Conservation (phyloP, 441 rosid genomes). For the Populus trichocarpa region DNA sequence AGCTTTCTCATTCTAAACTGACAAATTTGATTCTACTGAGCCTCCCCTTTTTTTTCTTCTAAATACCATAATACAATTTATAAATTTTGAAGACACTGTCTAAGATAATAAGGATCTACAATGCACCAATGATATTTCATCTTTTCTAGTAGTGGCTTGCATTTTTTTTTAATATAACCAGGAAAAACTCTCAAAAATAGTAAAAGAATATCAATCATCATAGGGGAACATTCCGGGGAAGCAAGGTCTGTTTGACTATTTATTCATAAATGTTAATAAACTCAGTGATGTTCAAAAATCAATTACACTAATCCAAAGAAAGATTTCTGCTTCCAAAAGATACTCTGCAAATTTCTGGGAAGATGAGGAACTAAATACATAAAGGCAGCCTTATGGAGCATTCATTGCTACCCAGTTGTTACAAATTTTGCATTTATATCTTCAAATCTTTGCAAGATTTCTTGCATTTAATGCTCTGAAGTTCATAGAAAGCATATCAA, state of each 20-base stretch:
- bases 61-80: not conserved
- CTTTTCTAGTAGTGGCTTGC: not conserved
- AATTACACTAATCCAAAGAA: not conserved
- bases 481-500: not conserved
- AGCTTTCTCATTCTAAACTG: not conserved
- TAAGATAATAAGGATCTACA: not conserved
- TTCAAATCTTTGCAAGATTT: not conserved
- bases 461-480: not conserved
- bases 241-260: not conserved
- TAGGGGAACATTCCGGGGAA: not conserved
- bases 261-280: not conserved
- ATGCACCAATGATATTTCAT: not conserved
- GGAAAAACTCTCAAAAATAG: not conserved
- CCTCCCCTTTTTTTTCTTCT: not conserved
- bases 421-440: not conserved
- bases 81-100: slow-evolving; percentile 1
- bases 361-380: not conserved
- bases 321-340: not conserved
- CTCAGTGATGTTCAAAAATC: not conserved
- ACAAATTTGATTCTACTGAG: not conserved
- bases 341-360: not conserved
- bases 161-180: not conserved
- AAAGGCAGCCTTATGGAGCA: not conserved
- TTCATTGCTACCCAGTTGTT: not conserved
- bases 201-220: not conserved